Percentiles rank a stretch among this genome's conserved stretches.
phyloP scores from a whole-genome alignment of 2,329 filamentous ascomycete species.

The Arthrobotrys musiformis region DNA sequence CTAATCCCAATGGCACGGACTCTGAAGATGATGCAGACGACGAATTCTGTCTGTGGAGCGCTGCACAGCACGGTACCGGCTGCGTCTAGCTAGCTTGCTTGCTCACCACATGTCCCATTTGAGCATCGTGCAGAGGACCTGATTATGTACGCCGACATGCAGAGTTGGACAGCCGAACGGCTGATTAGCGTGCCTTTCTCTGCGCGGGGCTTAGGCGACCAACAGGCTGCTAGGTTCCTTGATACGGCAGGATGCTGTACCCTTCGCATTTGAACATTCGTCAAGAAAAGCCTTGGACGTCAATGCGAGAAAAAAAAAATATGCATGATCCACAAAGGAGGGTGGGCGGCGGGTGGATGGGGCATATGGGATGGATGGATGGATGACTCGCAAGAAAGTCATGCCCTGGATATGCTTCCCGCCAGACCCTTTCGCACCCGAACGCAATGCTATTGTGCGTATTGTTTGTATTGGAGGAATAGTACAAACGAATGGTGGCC shows the following conservation, averaged over 20 bases:
- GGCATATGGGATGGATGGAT: conserved; percentile 20
- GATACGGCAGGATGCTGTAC: conserved; percentile 20
- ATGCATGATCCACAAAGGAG: conserved; percentile 10
- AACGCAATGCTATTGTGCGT: background rate
- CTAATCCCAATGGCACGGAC: conserved; percentile 45
- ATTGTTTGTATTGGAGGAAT: background rate
- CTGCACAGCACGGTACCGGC: conserved; percentile 11
- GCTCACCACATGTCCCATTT: conserved; percentile 12
- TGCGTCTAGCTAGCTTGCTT: conserved; percentile 14
- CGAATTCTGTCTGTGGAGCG: conserved; percentile 12
- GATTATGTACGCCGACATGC: conserved; percentile 40
- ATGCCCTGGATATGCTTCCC: background rate
- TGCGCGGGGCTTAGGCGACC: conserved; percentile 54
- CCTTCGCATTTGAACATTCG: conserved; percentile 3
- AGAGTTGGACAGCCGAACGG: conserved; percentile 44
- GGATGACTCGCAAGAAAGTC: conserved; percentile 12
- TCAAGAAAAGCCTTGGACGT: conserved; percentile 17
- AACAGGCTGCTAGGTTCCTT: conserved; percentile 22
- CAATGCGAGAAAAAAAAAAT: conserved; percentile 5
- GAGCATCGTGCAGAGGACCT: conserved; percentile 23
- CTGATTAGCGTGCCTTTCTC: conserved; percentile 49
- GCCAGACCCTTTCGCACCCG: background rate
- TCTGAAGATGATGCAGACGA: conserved; percentile 17
- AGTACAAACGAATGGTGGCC: no score
- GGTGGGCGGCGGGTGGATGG: background rate